Evolutionary conservation across 2,329 filamentous ascomycete species (phyloP).

Genomic region (Cladosporium sp.): DNA sequence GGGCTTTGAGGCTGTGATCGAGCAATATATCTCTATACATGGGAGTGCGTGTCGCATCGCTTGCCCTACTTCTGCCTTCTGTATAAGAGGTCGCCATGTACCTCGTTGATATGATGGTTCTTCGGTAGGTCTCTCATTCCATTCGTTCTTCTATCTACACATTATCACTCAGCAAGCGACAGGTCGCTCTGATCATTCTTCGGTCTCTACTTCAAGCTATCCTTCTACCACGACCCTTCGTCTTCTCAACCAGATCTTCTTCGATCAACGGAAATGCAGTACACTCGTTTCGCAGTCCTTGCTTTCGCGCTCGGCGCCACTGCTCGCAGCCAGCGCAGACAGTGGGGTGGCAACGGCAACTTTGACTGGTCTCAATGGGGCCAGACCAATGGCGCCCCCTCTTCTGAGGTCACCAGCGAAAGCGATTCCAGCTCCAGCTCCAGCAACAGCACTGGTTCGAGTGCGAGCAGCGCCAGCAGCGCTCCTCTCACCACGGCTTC

Average conservation of each 20-base stretch:
- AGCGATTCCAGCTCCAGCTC: not conserved
- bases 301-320: slow-evolving; percentile 15
- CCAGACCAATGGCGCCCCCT: not conserved
- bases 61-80: not conserved
- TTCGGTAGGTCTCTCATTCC: not conserved
- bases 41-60: not conserved
- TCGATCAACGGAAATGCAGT: slow-evolving; percentile 13
- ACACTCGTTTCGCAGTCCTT: slow-evolving; percentile 10
- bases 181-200: slow-evolving; percentile 4
- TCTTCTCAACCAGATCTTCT: not conserved
- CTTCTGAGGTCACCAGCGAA: not conserved
- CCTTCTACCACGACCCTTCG: not conserved
- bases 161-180: slow-evolving; percentile 10
- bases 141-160: not conserved
- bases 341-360: not conserved
- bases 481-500: slow-evolving; percentile 13
- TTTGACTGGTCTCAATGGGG: not conserved
- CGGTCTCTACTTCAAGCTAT: not conserved
- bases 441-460: not conserved
- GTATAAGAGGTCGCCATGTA: not conserved
- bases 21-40: not conserved
- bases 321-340: slow-evolving; percentile 6
- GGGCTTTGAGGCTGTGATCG: not conserved
- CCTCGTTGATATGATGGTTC: too few relatives aligned
- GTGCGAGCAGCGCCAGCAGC: slow-evolving; percentile 2